Conservation (phyloP, 169 alveolate genomes). For the Cryptosporidium viatorum region DNA sequence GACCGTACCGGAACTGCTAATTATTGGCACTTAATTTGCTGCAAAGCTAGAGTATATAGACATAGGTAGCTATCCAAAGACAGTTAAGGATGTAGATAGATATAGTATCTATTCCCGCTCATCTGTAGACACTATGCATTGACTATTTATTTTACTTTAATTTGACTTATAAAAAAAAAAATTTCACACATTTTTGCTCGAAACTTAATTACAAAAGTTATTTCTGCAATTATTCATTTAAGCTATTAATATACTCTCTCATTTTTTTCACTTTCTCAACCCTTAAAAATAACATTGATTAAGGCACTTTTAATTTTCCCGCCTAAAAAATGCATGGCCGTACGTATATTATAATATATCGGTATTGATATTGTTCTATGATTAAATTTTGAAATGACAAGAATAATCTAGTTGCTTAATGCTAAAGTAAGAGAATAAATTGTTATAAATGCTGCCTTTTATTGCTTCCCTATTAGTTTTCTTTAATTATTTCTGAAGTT, state of each 20-base stretch:
- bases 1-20: constrained; percentile 70
- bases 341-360: constrained; percentile 2
- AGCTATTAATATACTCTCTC: neutral
- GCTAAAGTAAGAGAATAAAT: neutral
- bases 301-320: neutral
- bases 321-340: constrained; percentile 28
- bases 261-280: neutral
- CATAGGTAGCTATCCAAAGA: constrained; percentile 77
- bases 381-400: neutral
- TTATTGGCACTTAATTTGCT: constrained; percentile 55
- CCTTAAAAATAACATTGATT: neutral
- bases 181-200: constrained; percentile 45
- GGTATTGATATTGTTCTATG: neutral
- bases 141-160: constrained; percentile 10
- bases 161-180: constrained; percentile 1
- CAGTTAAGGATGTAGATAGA: constrained; percentile 74
- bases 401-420: neutral
- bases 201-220: neutral
- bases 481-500: neutral
- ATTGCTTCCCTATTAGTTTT: no score
- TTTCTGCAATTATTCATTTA: neutral
- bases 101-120: constrained; percentile 63
- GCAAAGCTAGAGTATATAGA: constrained; percentile 60
- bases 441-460: neutral
- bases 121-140: constrained; percentile 63